phyloP scores from a whole-genome alignment of 192 early-diverging fungal species.

The Coemansia sp. region DNA sequence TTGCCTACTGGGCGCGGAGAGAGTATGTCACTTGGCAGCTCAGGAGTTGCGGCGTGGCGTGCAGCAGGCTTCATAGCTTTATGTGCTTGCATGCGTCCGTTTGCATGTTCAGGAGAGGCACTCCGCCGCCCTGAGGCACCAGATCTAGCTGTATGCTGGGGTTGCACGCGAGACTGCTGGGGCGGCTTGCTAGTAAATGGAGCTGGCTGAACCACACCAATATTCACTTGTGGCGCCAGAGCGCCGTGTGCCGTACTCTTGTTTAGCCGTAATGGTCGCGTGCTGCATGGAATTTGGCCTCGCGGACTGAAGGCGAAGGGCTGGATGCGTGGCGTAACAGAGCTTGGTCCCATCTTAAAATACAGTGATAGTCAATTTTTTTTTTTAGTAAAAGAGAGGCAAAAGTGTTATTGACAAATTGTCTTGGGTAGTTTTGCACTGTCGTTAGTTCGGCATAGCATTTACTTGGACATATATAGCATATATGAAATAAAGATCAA shows the following conservation, averaged over 20 bases:
- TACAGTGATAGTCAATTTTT: neutral
- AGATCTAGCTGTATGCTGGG: neutral
- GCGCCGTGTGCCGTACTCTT: neutral
- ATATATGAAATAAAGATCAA: neutral
- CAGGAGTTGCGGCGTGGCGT: neutral
- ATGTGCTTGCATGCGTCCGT: neutral
- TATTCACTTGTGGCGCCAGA: neutral
- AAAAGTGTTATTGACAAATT: neutral
- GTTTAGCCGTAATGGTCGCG: constrained; percentile 31
- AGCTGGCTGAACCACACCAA: neutral
- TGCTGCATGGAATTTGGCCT: constrained; percentile 37
- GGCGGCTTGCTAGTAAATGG: neutral
- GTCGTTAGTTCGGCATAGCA: neutral
- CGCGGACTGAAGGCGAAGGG: constrained; percentile 45
- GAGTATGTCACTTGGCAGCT: neutral
- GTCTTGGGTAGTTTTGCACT: neutral
- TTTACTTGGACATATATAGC: neutral
- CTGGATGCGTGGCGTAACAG: constrained; percentile 11
- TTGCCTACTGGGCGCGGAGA: neutral
- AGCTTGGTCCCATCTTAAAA: constrained; percentile 3
- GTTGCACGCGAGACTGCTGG: neutral
- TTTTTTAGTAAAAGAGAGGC: neutral
- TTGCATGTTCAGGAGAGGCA: neutral
- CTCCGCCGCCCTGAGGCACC: neutral
- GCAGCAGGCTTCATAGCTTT: neutral